Evolutionary conservation across 805 yeast genomes (phyloP), one percentile per base, ranked within the genome.

Genomic region (Henningerozyma blattae): DNA sequence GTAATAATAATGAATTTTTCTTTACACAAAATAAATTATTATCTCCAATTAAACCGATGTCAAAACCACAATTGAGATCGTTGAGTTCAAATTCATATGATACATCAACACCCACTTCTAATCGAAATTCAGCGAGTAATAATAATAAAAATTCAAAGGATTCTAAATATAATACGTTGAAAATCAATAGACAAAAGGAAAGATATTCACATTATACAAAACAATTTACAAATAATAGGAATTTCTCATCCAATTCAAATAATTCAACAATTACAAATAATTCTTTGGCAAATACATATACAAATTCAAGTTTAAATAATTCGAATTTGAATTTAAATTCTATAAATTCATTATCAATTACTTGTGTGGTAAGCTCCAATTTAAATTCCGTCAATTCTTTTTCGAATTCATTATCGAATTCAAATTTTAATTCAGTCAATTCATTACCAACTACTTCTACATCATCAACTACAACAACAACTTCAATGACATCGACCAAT

Each of bases 151-250:
- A 27, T 20, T 28, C 28, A 12, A 28, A 32, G n/a, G 32, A 28
- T 19, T 36, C 35, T 17, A 43, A 43, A 27, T 46, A 37, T 34
- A 54, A 52, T 33, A 37, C 58, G 3, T 34, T 54, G 20, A 54
- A 52, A 36, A 54, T 52, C 13, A 50, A 47, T 36, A 46, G 52
- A 29, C 59, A 54, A 37, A 54, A 52, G 35, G 55, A 54, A 34
- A 42, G 59, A 32, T 54, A 53, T 32, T 46, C 43, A 27, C 49
- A 48, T 22, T 52, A 54, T 34, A 48, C 54, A 8, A 52, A 52
- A 32, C 55, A 52, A 25, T 18, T 49, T 26, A 6, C 28, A n/a
- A n/a, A n/a, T n/a, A n/a, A n/a, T n/a, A 24, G 27, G 14, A 9
- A 24, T 12, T 20, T 7, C 12, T 16, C 9, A 12, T 16, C 13